Base-by-base conservation (phyloP, 176 grass and related monocot genomes). In the Metroxylon sagu region DNA sequence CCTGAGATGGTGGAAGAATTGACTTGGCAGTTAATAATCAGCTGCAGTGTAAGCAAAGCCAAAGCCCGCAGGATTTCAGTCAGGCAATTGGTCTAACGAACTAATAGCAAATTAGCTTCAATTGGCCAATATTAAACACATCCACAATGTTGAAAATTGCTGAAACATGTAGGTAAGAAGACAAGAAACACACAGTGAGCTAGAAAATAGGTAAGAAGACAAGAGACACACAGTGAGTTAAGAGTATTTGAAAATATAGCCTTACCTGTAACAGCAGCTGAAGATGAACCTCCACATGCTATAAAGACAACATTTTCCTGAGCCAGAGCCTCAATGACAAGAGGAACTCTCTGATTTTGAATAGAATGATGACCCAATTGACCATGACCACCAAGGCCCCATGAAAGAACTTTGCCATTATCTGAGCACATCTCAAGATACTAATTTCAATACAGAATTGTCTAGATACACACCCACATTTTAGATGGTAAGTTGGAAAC, bases 231-330 rank as follows among this genome's bases (percentile, higher is more conserved):
- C 5, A 56, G 14, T 52, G 26, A 73, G 49, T n/a, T 16, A 77
- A 15, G 25, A 59, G n/a, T 25, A 43, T 18, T 25, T 19, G 30
- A 61, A 50, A 52, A 58, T 18, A 14, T 71, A 14, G 6, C 58
- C 62, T 75, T 61, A 85, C 93, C 84, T 78, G 93, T 85, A 80
- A 98, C 75, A 55, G 93, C 87, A 80, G 93, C 93, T 75, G 87
- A 98, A 66, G 93, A 85, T 26, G 93, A 98, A 53, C 93, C 93
- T 17, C 93, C 93, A 80, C 81, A 89, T 2, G 93, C 78, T 76
- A 98, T 83, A 56, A 85, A 77, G 25, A 85, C 70, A 58, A 98
- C 81, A 31, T 76, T 52, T 51, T 89, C 81, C 12, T 81, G 69
- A 31, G 72, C 72, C 26, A 98, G 61, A 83, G 93, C 81, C 56